Evolutionary conservation across 2,329 filamentous ascomycete species (phyloP).

Genomic region (Trichoderma koningii): DNA sequence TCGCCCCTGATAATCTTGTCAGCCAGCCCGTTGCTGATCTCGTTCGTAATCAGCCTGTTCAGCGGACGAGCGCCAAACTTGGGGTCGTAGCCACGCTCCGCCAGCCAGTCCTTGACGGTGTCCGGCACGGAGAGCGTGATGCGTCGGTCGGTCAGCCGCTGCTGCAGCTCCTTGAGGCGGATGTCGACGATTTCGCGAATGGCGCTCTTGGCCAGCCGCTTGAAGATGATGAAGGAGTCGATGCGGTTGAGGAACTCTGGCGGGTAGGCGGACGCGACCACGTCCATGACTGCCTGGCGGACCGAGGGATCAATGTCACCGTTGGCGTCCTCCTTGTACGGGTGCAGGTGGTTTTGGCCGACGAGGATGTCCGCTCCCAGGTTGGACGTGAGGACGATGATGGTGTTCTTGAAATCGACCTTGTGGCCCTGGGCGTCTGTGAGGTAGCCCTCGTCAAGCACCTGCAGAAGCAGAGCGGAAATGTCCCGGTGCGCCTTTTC

Average conservation of each 20-base stretch:
- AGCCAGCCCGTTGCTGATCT: constrained; percentile 85
- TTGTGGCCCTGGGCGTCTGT: constrained; percentile 96
- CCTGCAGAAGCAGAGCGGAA: constrained; percentile 85
- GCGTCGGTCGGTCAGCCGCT: constrained; percentile 78
- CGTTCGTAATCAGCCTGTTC: constrained; percentile 85
- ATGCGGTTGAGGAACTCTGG: constrained; percentile 97
- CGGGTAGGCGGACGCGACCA: constrained; percentile 73
- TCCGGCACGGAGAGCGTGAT: constrained; percentile 73
- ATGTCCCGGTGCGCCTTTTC: constrained; percentile 98
- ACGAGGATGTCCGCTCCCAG: constrained; percentile 90
- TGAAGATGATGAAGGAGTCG: constrained; percentile 96
- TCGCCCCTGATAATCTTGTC: constrained; percentile 89
- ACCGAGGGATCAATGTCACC: constrained; percentile 73
- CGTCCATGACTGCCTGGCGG: constrained; percentile 82
- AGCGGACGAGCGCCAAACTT: constrained; percentile 88
- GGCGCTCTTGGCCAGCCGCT: constrained; percentile 74
- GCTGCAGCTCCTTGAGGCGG: constrained; percentile 79
- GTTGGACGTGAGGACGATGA: constrained; percentile 95
- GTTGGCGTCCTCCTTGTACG: constrained; percentile 62
- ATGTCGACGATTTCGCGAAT: constrained; percentile 94
- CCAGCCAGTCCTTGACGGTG: constrained; percentile 81
- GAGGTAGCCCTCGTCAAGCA: constrained; percentile 93
- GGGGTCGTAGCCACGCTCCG: constrained; percentile 86
- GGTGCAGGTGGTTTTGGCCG: constrained; percentile 66
- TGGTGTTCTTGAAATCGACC: constrained; percentile 93